Percentiles rank a stretch among this genome's conserved stretches.
Conservation (phyloP, 2,329 filamentous ascomycete species). For the Pseudodiploospora longispora region DNA sequence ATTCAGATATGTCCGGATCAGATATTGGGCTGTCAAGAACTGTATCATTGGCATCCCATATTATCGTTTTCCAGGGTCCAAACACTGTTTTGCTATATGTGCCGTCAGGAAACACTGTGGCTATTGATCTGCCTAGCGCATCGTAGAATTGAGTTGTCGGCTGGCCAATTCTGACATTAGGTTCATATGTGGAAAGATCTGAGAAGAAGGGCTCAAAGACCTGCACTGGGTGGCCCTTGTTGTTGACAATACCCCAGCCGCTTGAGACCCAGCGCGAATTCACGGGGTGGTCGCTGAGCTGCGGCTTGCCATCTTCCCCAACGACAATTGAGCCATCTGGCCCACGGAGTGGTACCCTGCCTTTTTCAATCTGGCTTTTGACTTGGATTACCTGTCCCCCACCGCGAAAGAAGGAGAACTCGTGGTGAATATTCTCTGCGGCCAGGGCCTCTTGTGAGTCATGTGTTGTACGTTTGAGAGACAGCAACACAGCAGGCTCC, state of each 20-base stretch:
- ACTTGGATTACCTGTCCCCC: slow-evolving; percentile 4
- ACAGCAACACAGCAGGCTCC: neutral
- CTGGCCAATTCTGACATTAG: slow-evolving; percentile 3
- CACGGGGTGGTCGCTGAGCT: neutral
- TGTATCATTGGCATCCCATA: neutral
- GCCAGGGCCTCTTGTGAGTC: slow-evolving; percentile 4
- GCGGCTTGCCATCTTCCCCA: neutral
- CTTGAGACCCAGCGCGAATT: slow-evolving; percentile 11
- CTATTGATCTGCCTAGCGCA: slow-evolving; percentile 9
- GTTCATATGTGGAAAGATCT: slow-evolving; percentile 9
- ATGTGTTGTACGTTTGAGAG: neutral
- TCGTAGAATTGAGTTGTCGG: slow-evolving; percentile 8
- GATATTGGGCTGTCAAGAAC: neutral
- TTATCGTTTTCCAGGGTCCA: slow-evolving; percentile 3
- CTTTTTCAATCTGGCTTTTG: slow-evolving; percentile 1
- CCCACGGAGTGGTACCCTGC: no score
- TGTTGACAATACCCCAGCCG: slow-evolving; percentile 16
- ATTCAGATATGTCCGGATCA: no score
- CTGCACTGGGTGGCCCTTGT: slow-evolving; percentile 13
- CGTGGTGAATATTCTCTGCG: no score
- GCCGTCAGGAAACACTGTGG: slow-evolving; percentile 11
- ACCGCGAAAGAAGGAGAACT: slow-evolving; percentile 4
- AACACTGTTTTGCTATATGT: slow-evolving; percentile 12
- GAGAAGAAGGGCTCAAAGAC: slow-evolving; percentile 15
- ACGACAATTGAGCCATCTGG: no score